Percentiles rank a stretch among this genome's conserved stretches.
Conservation (phyloP, 1,284 basidiomycete species). For the Violaceomyces palustris region DNA sequence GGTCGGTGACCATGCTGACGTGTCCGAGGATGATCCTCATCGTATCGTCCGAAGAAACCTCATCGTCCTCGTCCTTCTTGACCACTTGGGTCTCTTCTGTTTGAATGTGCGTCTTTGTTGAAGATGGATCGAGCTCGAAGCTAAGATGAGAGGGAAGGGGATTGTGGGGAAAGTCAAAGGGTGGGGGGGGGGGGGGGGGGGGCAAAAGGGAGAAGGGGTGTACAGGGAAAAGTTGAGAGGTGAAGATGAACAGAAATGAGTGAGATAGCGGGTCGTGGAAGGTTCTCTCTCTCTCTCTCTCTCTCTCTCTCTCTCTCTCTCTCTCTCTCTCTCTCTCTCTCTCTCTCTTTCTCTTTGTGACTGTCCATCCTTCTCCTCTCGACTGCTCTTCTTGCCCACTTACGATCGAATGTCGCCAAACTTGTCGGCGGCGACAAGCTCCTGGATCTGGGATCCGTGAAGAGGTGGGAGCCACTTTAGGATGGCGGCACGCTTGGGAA, state of each 20-base stretch:
- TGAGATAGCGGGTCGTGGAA: too few species aligned
- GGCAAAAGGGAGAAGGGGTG: too few species aligned
- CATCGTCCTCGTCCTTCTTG: constrained; percentile 18
- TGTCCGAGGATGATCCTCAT: constrained; percentile 40
- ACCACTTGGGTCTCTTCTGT: background rate
- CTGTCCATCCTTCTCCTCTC: too few species aligned
- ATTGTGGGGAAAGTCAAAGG: too few species aligned
- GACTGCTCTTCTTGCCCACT: too few species aligned
- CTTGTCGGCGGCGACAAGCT: constrained; percentile 39
- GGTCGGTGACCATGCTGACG: constrained; percentile 43
- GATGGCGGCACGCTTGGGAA: constrained; percentile 44
- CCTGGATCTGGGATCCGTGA: constrained; percentile 11
- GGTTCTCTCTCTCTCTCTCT: too few species aligned
- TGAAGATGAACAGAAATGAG: too few species aligned
- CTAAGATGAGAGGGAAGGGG: too few species aligned
- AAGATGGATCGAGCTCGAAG: constrained; percentile 14
- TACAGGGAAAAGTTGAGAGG: background rate
- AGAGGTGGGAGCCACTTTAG: constrained; percentile 31
- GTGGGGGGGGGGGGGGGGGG: too few species aligned
- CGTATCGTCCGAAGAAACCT: constrained; percentile 25
- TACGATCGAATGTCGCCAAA: constrained; percentile 48
- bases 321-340: too few species aligned
- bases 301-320: too few species aligned
- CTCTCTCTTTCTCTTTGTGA: too few species aligned
- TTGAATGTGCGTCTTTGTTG: background rate